Conservation (phyloP, 202 grass and related monocot genomes). For the Carex sylvatica region DNA sequence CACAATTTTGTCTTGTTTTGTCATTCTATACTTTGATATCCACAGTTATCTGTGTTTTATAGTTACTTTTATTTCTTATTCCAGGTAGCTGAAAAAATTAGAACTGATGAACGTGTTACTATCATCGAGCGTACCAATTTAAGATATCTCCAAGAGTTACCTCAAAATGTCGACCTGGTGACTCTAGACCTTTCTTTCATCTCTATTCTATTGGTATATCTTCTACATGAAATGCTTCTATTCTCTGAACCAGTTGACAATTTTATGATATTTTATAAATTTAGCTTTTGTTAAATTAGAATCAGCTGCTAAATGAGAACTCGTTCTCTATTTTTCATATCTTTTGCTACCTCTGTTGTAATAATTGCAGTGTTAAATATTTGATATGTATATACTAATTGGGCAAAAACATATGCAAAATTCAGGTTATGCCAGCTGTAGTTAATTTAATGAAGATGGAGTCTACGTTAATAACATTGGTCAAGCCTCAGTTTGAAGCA, state of each 20-base stretch:
- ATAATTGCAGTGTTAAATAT: neutral
- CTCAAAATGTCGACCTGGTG: slow-evolving; percentile 75
- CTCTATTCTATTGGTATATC: slow-evolving; percentile 84
- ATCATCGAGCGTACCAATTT: slow-evolving; percentile 95
- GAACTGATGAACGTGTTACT: slow-evolving; percentile 59
- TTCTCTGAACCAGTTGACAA: neutral
- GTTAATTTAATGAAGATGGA: slow-evolving; percentile 87
- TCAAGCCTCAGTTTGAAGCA: slow-evolving; percentile 98
- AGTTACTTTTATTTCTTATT: slow-evolving; percentile 28
- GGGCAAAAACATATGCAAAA: slow-evolving; percentile 14
- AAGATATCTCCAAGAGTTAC: slow-evolving; percentile 81
- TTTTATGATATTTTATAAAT: neutral
- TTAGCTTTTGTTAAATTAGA: slow-evolving; percentile 18
- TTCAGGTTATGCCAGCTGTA: slow-evolving; percentile 91
- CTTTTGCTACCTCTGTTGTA: neutral
- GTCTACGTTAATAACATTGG: slow-evolving; percentile 75
- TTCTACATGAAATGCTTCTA: neutral
- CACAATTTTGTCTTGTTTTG: neutral
- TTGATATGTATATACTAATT: neutral
- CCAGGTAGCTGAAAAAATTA: slow-evolving; percentile 95
- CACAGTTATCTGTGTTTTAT: neutral
- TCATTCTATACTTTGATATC: neutral
- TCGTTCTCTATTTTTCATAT: neutral
- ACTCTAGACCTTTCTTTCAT: slow-evolving; percentile 93
- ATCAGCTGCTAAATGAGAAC: neutral